Conservation (phyloP, 306 rosid species). For the Prunus padus region DNA sequence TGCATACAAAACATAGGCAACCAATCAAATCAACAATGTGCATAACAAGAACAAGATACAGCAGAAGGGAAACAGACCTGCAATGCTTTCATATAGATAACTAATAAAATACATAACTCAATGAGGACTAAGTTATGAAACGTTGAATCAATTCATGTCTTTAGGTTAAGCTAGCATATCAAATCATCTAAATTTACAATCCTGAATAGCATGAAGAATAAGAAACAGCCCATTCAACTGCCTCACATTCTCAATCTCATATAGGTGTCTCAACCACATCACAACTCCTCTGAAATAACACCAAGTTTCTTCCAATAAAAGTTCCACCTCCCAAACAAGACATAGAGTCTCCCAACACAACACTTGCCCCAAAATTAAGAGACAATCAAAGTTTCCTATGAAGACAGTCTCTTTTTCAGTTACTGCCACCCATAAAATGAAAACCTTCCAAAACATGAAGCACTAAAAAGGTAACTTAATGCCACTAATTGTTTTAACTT, state of each 20-base stretch:
- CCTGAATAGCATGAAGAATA: neutral
- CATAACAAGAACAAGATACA: neutral
- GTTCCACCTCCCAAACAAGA: neutral
- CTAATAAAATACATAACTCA: neutral
- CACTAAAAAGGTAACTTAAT: too few species aligned
- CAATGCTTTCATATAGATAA: neutral
- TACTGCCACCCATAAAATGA: neutral
- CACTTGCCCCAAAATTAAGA: neutral
- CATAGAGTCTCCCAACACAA: neutral
- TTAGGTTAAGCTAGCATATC: neutral
- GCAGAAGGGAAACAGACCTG: neutral
- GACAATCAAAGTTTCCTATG: neutral
- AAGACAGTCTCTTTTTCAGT: neutral
- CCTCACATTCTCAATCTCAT: neutral
- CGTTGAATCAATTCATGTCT: neutral
- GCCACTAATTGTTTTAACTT: neutral
- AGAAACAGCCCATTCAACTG: neutral
- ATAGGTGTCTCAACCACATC: too few species aligned
- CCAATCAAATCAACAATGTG: neutral
- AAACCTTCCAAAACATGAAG: slow-evolving; percentile 1
- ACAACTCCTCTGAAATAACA: neutral
- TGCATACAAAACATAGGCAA: slow-evolving; percentile 43
- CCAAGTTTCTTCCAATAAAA: neutral
- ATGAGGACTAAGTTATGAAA: neutral
- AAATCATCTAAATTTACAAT: neutral